Evolutionary conservation across 345 rosid genomes (phyloP).

Genomic region (Acer campestre): DNA sequence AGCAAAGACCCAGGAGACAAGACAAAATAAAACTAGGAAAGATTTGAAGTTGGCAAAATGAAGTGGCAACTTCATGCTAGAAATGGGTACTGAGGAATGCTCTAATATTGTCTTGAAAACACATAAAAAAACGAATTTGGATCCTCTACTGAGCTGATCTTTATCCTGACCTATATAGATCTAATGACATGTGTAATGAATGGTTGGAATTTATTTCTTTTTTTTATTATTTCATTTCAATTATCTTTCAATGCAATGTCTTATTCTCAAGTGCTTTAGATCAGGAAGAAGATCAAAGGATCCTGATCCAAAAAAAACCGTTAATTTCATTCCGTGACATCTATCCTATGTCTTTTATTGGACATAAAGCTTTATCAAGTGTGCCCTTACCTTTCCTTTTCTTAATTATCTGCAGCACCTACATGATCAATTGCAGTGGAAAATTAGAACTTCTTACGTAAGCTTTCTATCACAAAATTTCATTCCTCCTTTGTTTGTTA

Average conservation of each 20-base stretch:
- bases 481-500: background rate
- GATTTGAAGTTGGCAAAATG: background rate
- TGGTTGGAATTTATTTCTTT: no score
- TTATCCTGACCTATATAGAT: no score
- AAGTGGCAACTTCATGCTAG: background rate
- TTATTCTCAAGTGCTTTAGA: no score
- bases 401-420: conserved; percentile 53
- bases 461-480: conserved; percentile 38
- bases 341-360: background rate
- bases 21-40: background rate
- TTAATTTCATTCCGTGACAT: background rate
- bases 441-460: conserved; percentile 82
- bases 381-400: conserved; percentile 17
- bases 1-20: background rate
- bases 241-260: no score
- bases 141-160: no score
- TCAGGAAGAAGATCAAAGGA: no score
- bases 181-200: no score
- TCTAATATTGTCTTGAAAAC: background rate
- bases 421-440: conserved; percentile 84
- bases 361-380: conserved; percentile 8
- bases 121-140: no score
- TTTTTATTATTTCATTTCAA: no score
- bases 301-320: background rate
- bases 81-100: background rate